These are phyloP conservation scores for Solanum chaucha DNA, from an alignment of 257 asterid species.

Conservation along the genomic window DNA sequence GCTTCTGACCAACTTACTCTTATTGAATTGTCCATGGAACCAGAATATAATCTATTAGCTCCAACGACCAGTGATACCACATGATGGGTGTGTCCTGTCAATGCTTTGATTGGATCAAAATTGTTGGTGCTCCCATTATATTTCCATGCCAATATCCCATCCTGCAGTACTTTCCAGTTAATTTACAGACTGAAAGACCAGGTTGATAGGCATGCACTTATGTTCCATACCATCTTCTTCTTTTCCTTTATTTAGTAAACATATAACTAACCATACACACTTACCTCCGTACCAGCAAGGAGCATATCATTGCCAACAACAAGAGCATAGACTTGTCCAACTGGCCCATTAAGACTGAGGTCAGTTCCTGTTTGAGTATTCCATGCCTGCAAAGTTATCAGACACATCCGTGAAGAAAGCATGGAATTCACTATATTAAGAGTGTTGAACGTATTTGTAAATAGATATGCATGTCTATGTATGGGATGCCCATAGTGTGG, in stretches of 20 bases:
- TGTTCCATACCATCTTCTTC: not conserved
- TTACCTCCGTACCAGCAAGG: conserved; percentile 93
- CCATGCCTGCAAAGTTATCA: conserved; percentile 68
- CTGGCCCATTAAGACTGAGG: conserved; percentile 82
- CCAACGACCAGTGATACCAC: conserved; percentile 86
- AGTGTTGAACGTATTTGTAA: not conserved
- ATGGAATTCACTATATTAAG: not conserved
- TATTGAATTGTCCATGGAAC: conserved; percentile 86
- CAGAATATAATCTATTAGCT: conserved; percentile 77
- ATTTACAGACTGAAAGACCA: not conserved
- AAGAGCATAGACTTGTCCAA: conserved; percentile 91
- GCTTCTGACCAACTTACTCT: conserved; percentile 32
- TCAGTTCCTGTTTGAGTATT: conserved; percentile 76
- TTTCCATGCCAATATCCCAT: conserved; percentile 88
- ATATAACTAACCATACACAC: not conserved
- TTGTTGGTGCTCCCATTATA: conserved; percentile 63
- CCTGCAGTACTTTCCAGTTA: conserved; percentile 35
- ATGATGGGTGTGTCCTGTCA: conserved; percentile 75
- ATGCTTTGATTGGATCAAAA: conserved; percentile 86
- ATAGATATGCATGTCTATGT: not conserved
- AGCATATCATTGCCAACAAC: conserved; percentile 80
- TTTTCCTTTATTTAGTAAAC: not conserved
- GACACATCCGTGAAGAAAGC: not conserved
- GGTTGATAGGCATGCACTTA: not conserved
- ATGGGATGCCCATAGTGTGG: not conserved